Percentiles rank a stretch among this genome's conserved stretches.
phyloP scores from a whole-genome alignment of 2,329 filamentous ascomycete species.

The Scedosporium apiospermum region DNA sequence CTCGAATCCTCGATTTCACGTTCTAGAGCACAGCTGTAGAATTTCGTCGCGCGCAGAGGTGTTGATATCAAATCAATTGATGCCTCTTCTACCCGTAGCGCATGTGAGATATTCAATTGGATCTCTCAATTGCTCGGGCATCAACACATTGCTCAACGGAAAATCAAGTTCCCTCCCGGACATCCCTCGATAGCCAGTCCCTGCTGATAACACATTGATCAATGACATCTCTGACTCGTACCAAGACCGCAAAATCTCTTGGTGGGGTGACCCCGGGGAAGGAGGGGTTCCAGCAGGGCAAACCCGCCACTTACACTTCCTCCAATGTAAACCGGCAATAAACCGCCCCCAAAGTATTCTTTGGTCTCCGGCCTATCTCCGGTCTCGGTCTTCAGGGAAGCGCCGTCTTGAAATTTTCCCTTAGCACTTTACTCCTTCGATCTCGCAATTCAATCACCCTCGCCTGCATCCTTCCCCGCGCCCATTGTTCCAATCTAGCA shows the following conservation, averaged over 20 bases:
- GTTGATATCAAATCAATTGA: too few species aligned
- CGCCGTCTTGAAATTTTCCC: not conserved
- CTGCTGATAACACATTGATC: not conserved
- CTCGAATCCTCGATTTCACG: too few species aligned
- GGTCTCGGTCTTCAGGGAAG: not conserved
- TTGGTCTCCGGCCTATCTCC: not conserved
- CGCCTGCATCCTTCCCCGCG: not conserved
- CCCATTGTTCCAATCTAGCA: not conserved
- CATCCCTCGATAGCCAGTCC: too few species aligned
- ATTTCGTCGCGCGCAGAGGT: too few species aligned
- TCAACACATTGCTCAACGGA: too few species aligned
- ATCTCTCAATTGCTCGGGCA: too few species aligned
- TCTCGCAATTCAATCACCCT: not conserved
- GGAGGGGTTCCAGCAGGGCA: not conserved
- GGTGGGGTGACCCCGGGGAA: not conserved
- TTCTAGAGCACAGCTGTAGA: too few species aligned
- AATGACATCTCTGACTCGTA: not conserved
- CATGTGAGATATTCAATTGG: too few species aligned
- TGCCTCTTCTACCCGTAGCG: too few species aligned
- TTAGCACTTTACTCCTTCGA: not conserved
- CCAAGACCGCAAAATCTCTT: not conserved
- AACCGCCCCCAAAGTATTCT: not conserved
- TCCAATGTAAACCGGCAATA: not conserved
- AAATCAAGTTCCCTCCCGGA: too few species aligned
- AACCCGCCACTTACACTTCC: not conserved